Base-by-base conservation (phyloP, 1,139 yeast genomes). In the Waltiozyma sp. region DNA sequence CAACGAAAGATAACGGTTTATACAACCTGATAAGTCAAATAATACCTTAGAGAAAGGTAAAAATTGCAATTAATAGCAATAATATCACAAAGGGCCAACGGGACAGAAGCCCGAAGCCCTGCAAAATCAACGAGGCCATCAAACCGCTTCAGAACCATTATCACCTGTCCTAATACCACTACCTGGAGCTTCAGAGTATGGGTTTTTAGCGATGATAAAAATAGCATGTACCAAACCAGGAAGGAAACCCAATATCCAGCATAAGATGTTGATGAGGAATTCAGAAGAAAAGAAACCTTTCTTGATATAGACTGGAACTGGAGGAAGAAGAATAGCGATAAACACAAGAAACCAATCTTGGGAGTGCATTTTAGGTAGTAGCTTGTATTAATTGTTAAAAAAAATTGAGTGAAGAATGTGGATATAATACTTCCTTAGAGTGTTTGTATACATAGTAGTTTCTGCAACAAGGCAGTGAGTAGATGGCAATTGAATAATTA, bases 311-410 rank as follows among this genome's bases (percentile, higher is more conserved):
- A 87, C 95, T 11, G 95, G 89, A 31, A 86, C 65, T 5, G 94
- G 94, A 5, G 96, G 96, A 42, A 85, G 57, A 57, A 86, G 77
- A 49, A 86, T 73, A n/a, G 94, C 89, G 45, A 86, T 60, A 43
- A 86, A 69, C 23, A 86, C 93, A 51, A 85, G 64, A 50, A 86
- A 69, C 83, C 91, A 81, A 63, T 86, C 95, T 60, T 74, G 74
- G 38, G 84, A 75, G 53, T 76, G 82, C 83, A 75, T 77, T 38
- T 45, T 41, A 36, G 7, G n/a, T 16, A 35, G 18, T 6, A n/a
- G 4, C 18, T 31, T n/a, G 9, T 31, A 31, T 31, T n/a, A 31
- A n/a, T 8, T 21, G 23, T 21, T 8, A 21, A 21, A 21, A 5
- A 21, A 8, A 21, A 8, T 4, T 21, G 23, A 21, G 8, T 21